Percentiles rank a stretch among this genome's conserved stretches.
phyloP scores from a whole-genome alignment of 805 yeast species.

The Saturnispora besseyi region DNA sequence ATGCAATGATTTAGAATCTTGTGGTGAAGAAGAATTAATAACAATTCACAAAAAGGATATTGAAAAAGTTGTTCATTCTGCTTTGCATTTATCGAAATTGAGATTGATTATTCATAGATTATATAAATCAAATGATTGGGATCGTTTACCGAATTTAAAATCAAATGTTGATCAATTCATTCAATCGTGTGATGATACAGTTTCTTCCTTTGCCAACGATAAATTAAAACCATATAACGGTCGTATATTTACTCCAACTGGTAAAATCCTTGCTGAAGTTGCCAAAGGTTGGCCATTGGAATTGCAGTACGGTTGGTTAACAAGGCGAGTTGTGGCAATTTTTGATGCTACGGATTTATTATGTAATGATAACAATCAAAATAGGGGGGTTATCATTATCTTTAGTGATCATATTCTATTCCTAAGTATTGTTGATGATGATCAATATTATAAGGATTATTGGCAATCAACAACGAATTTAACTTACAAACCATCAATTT shows the following conservation, averaged over 20 bases:
- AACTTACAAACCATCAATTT: constrained; percentile 45
- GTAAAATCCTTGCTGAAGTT: constrained; percentile 74
- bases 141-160: constrained; percentile 16
- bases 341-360: constrained; percentile 31
- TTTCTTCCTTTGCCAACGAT: constrained; percentile 72
- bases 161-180: constrained; percentile 34
- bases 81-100: constrained; percentile 61
- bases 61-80: constrained; percentile 56
- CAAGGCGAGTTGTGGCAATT: constrained; percentile 76
- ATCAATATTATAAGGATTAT: constrained; percentile 24
- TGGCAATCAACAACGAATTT: constrained; percentile 5
- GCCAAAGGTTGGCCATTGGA: constrained; percentile 85
- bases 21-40: constrained; percentile 21
- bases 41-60: constrained; percentile 42
- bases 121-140: constrained; percentile 40
- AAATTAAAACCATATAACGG: constrained; percentile 42
- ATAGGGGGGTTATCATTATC: constrained; percentile 53
- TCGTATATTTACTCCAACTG: constrained; percentile 83
- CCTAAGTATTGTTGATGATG: constrained; percentile 42
- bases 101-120: constrained; percentile 62
- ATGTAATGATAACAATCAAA: constrained; percentile 19
- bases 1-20: constrained; percentile 28
- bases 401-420: constrained; percentile 76
- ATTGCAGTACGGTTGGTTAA: constrained; percentile 81
- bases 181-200: constrained; percentile 49